Percentiles rank a stretch among this genome's conserved stretches.
Conservation (phyloP, 805 yeast genomes). For the Scheffersomyces spartinae region DNA sequence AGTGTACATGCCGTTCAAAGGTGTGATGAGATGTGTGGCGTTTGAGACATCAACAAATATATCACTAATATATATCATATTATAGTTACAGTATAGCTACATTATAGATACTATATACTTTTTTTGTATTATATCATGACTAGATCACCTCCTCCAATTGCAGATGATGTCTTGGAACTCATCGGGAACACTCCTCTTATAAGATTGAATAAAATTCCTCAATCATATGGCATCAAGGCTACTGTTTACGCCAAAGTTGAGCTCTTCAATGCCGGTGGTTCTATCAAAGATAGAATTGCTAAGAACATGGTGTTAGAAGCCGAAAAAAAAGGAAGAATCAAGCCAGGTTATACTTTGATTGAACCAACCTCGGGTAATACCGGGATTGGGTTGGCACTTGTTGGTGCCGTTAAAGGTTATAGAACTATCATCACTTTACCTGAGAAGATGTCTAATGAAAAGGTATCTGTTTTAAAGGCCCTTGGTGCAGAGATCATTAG, state of each 20-base stretch:
- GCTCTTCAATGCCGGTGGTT: slow-evolving; percentile 81
- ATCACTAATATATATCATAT: too few relatives aligned
- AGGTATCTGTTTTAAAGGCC: slow-evolving; percentile 78
- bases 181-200: slow-evolving; percentile 83
- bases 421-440: slow-evolving; percentile 81
- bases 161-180: slow-evolving; percentile 52
- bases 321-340: slow-evolving; percentile 62
- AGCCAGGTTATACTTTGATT: slow-evolving; percentile 76
- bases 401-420: slow-evolving; percentile 82
- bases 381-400: slow-evolving; percentile 79
- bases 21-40: too few relatives aligned
- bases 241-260: slow-evolving; percentile 65
- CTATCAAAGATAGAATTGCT: slow-evolving; percentile 84
- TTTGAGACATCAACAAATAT: too few relatives aligned
- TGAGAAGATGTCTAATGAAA: slow-evolving; percentile 87
- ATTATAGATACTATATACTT: too few relatives aligned
- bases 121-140: too few relatives aligned
- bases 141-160: slow-evolving; percentile 27
- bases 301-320: slow-evolving; percentile 80
- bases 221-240: slow-evolving; percentile 65
- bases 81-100: too few relatives aligned
- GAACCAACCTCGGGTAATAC: slow-evolving; percentile 91
- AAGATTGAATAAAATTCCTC: slow-evolving; percentile 64
- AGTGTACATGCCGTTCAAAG: too few relatives aligned
- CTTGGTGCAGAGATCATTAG: slow-evolving; percentile 85